phyloP scores from a whole-genome alignment of 176 grass and related monocot species.

The Pontederia paniculata region DNA sequence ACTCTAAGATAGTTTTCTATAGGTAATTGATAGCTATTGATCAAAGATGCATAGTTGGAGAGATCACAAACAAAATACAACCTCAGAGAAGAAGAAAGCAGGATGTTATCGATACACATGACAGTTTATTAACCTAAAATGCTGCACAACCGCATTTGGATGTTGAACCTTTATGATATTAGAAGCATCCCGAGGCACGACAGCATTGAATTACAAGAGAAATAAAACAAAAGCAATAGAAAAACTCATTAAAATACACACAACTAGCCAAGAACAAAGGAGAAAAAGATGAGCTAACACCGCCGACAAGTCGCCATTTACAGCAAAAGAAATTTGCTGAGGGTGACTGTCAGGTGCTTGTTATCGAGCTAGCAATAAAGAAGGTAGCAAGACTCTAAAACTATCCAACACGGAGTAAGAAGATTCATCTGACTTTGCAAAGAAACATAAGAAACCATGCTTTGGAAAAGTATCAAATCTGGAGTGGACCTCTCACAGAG shows the following conservation, averaged over 20 bases:
- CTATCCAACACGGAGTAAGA: not conserved
- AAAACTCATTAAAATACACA: not conserved
- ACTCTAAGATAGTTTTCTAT: too few species aligned
- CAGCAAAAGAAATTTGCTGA: not conserved
- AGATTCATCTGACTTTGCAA: not conserved
- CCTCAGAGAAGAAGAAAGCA: too few species aligned
- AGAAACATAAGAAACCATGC: not conserved
- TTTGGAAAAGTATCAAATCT: conserved; percentile 26
- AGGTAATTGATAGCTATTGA: too few species aligned
- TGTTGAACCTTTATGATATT: too few species aligned
- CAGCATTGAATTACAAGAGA: too few species aligned
- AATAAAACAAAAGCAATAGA: too few species aligned
- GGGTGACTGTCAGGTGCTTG: not conserved
- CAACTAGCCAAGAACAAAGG: not conserved
- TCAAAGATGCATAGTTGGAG: too few species aligned
- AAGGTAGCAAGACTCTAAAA: not conserved
- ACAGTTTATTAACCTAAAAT: too few species aligned
- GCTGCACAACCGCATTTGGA: too few species aligned
- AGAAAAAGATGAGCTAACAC: not conserved
- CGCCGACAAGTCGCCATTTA: not conserved
- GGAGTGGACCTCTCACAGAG: conserved; percentile 42
- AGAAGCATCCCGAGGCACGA: too few species aligned
- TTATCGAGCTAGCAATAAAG: not conserved
- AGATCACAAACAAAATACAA: too few species aligned
- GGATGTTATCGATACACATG: too few species aligned